These are phyloP conservation scores for Tolypocladium nubicola DNA, from an alignment of 2,329 filamentous ascomycete genomes.

Conservation along the genomic window DNA sequence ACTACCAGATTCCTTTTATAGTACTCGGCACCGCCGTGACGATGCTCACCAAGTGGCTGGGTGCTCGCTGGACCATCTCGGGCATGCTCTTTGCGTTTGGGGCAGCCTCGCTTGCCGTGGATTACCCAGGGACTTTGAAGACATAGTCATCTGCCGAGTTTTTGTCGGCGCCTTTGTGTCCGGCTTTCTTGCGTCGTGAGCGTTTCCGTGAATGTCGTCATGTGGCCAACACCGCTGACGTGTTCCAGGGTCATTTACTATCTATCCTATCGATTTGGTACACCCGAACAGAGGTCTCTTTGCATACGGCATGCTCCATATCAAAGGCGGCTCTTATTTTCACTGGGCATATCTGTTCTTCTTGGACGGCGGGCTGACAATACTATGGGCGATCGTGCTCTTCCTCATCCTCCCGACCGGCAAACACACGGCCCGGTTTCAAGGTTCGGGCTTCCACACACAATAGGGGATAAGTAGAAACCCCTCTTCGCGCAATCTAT, in stretches of 20 bases:
- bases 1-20: constrained; percentile 4
- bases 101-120: background rate
- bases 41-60: constrained; percentile 1
- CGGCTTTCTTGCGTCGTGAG: constrained; percentile 4
- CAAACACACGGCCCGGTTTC: too few relatives aligned
- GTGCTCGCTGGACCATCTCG: background rate
- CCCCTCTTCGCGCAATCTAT: background rate
- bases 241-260: constrained; percentile 1
- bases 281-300: constrained; percentile 2
- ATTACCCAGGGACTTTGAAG: background rate
- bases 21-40: constrained; percentile 1
- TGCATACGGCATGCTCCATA: constrained; percentile 1
- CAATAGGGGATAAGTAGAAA: too few relatives aligned
- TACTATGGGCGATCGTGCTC: too few relatives aligned
- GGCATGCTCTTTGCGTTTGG: background rate
- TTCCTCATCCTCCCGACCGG: too few relatives aligned
- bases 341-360: too few relatives aligned
- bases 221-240: too few relatives aligned
- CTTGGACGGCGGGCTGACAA: too few relatives aligned
- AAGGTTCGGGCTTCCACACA: too few relatives aligned
- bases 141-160: background rate
- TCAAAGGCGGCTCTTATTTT: background rate
- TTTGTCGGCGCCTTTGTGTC: constrained; percentile 3
- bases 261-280: constrained; percentile 5
- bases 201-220: background rate